Percentiles rank a stretch among this genome's conserved stretches.
phyloP scores from a whole-genome alignment of 2,329 filamentous ascomycete genomes.

The Cladosporium sp. region DNA sequence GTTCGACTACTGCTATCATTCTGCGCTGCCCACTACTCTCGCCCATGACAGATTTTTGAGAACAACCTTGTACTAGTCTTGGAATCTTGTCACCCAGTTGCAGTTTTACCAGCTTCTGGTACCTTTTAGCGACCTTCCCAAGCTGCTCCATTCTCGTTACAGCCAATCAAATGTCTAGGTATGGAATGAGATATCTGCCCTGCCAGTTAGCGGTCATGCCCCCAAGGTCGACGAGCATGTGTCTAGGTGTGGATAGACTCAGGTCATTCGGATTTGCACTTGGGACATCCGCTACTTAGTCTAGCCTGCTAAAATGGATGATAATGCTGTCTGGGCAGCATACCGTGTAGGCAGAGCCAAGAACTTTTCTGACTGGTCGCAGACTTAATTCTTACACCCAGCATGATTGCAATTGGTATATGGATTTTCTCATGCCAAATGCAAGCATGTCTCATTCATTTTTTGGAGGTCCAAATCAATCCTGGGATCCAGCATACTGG shows the following conservation, averaged over 20 bases:
- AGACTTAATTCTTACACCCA: neutral
- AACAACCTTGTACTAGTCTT: neutral
- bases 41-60: neutral
- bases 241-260: neutral
- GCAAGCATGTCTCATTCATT: slow-evolving; percentile 1
- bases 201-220: neutral
- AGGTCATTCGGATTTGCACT: neutral
- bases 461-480: slow-evolving; percentile 3
- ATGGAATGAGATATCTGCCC: neutral
- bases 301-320: neutral
- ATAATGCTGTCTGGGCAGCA: neutral
- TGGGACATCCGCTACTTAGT: neutral
- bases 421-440: neutral
- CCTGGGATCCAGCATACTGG: slow-evolving; percentile 8
- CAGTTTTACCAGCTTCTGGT: neutral
- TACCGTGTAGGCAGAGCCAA: neutral
- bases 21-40: neutral
- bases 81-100: neutral
- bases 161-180: neutral
- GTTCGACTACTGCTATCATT: neutral
- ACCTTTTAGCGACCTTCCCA: too few species aligned
- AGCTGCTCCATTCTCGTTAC: neutral
- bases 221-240: neutral
- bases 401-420: neutral
- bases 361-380: neutral